These are phyloP conservation scores for Dillenia suffruticosa DNA, from an alignment of 164 flowering plant species.

Conservation along the genomic window DNA sequence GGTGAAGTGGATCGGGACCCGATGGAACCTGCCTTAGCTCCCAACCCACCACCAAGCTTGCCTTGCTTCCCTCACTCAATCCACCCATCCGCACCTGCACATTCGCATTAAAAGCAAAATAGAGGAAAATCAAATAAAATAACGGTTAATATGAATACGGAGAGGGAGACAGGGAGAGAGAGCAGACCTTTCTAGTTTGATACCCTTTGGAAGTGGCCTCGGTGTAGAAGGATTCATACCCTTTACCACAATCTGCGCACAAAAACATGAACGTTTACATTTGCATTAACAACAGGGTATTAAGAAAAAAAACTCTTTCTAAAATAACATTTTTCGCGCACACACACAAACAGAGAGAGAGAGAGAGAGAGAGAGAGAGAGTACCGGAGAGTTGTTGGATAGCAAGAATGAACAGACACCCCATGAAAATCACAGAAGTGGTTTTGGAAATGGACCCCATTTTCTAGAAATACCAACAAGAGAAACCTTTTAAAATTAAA, in stretches of 20 bases:
- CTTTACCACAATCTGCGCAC: constrained; percentile 12
- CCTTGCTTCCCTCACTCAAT: no score
- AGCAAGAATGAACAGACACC: constrained; percentile 12
- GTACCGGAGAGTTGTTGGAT: constrained; percentile 14
- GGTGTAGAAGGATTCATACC: constrained; percentile 10
- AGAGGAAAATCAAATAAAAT: neutral
- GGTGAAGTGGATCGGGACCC: constrained; percentile 72
- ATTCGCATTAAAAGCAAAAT: neutral
- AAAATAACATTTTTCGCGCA: no score
- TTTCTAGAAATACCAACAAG: constrained; percentile 7
- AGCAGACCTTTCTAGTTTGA: constrained; percentile 26
- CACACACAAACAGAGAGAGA: no score
- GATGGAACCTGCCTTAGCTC: constrained; percentile 48
- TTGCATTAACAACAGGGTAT: no score
- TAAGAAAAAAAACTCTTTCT: no score
- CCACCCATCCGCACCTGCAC: no score
- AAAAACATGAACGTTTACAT: no score
- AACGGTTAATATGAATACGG: neutral
- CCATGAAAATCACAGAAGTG: constrained; percentile 1
- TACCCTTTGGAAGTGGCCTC: constrained; percentile 2
- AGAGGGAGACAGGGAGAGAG: neutral
- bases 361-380: no score
- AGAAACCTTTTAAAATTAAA: no score
- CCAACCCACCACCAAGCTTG: constrained; percentile 2
- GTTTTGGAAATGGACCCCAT: neutral